These are phyloP conservation scores for Floccularia luteovirens DNA, from an alignment of 768 basidiomycete genomes.

Conservation along the genomic window DNA sequence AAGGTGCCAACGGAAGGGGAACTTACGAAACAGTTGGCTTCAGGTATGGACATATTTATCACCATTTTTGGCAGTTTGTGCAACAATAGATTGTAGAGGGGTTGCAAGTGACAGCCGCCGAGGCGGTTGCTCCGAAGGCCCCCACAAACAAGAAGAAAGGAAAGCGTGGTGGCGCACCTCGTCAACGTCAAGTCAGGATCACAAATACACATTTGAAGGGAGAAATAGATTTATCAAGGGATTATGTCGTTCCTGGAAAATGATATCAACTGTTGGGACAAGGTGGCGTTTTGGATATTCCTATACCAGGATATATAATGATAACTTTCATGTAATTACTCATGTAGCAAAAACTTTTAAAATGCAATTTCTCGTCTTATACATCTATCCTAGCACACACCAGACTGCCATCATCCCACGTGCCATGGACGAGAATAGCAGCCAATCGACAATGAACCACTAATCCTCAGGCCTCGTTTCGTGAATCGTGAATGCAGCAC, in stretches of 20 bases:
- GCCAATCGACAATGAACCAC: too few species aligned
- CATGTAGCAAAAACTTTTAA: too few species aligned
- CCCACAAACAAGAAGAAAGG: constrained; percentile 67
- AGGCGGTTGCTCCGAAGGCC: constrained; percentile 46
- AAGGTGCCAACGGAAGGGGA: constrained; percentile 85
- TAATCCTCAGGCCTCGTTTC: too few species aligned
- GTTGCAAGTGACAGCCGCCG: constrained; percentile 69
- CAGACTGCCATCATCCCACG: too few species aligned
- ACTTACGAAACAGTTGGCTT: constrained; percentile 66
- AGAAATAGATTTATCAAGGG: constrained; percentile 77
- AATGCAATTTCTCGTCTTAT: too few species aligned
- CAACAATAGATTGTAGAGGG: constrained; percentile 45
- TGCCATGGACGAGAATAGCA: too few species aligned
- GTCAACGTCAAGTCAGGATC: constrained; percentile 73
- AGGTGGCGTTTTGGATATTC: too few species aligned
- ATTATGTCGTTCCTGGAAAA: constrained; percentile 43
- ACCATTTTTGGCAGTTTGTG: constrained; percentile 5
- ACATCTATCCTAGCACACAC: too few species aligned
- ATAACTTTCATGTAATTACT: too few species aligned
- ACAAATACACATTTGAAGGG: constrained; percentile 87
- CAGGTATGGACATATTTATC: constrained; percentile 34
- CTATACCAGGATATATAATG: too few species aligned
- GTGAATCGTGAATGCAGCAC: too few species aligned
- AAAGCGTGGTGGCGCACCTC: constrained; percentile 66
- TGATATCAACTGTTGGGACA: too few species aligned